Percentiles rank a stretch among this genome's conserved stretches.
These are phyloP conservation scores for Dianthus caryophyllus DNA, from an alignment of 148 eudicot genomes.

Conservation along the genomic window DNA sequence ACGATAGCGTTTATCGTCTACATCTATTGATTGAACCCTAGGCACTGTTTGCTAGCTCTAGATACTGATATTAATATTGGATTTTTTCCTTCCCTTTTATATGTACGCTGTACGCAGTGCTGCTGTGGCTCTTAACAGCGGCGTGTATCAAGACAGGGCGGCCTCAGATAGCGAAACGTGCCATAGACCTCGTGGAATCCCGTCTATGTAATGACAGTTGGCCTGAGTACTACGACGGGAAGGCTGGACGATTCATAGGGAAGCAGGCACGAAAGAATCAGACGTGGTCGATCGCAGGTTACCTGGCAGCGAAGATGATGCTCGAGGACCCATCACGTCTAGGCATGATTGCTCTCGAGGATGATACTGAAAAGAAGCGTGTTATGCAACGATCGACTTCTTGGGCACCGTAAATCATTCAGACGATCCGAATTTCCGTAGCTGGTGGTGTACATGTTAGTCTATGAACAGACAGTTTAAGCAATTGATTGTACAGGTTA, in stretches of 20 bases:
- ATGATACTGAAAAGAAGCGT: constrained; percentile 63
- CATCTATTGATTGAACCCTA: too few relatives aligned
- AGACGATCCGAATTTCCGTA: constrained; percentile 7
- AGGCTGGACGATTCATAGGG: constrained; percentile 62
- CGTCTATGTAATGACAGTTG: constrained; percentile 59
- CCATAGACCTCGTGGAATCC: constrained; percentile 63
- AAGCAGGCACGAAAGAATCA: constrained; percentile 76
- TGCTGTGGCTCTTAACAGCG: constrained; percentile 75
- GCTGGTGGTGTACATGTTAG: constrained; percentile 19
- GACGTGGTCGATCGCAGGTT: constrained; percentile 85
- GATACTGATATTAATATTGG: too few relatives aligned
- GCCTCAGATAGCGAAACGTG: constrained; percentile 60
- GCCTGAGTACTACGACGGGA: constrained; percentile 86
- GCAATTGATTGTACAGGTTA: not conserved
- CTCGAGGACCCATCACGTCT: constrained; percentile 74
- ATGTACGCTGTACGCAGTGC: constrained; percentile 45
- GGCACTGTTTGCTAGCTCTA: too few relatives aligned
- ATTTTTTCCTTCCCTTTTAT: too few relatives aligned
- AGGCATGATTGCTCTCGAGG: constrained; percentile 68
- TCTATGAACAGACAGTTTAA: not conserved
- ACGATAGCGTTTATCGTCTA: too few relatives aligned
- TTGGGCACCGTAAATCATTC: constrained; percentile 35
- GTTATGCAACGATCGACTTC: constrained; percentile 59
- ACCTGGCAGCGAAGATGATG: constrained; percentile 80
- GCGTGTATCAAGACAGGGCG: constrained; percentile 77